Conservation (phyloP, 371 early-diverging fungal genomes). For the Rhizopus arrhizus region DNA sequence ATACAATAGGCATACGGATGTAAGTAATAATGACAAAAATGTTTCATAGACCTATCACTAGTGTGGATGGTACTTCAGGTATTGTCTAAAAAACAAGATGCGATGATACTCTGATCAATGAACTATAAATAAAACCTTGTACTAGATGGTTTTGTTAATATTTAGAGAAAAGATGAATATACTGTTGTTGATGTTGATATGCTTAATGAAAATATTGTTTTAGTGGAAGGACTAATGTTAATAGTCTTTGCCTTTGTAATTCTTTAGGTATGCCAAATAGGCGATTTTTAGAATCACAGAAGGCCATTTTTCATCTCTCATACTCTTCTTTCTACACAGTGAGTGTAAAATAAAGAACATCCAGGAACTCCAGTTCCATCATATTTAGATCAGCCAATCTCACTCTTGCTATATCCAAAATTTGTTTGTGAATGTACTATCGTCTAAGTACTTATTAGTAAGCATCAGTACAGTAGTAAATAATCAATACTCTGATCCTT, state of each 20-base stretch:
- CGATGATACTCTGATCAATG: too few species aligned
- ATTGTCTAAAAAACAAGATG: too few species aligned
- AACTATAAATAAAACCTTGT: too few species aligned
- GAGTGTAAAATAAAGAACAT: conserved; percentile 56
- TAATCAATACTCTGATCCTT: conserved; percentile 75
- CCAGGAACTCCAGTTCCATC: conserved; percentile 71
- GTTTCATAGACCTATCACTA: too few species aligned
- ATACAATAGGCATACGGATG: too few species aligned
- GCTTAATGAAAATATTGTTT: too few species aligned
- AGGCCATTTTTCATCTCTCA: conserved; percentile 40
- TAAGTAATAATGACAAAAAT: too few species aligned
- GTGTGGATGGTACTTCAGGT: too few species aligned
- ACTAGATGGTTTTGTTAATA: too few species aligned
- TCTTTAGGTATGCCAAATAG: conserved; percentile 23
- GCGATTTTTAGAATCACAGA: conserved; percentile 32
- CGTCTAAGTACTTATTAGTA: conserved; percentile 69
- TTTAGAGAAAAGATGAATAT: too few species aligned
- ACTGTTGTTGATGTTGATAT: too few species aligned
- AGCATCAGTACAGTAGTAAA: conserved; percentile 79
- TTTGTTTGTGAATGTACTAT: conserved; percentile 71
- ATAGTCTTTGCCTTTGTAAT: conserved; percentile 24
- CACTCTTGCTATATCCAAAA: conserved; percentile 69
- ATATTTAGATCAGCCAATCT: conserved; percentile 60
- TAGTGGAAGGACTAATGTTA: too few species aligned
- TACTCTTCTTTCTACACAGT: conserved; percentile 63